Evolutionary conservation across 441 rosid species (phyloP).

Genomic region (Mallotus repandus): DNA sequence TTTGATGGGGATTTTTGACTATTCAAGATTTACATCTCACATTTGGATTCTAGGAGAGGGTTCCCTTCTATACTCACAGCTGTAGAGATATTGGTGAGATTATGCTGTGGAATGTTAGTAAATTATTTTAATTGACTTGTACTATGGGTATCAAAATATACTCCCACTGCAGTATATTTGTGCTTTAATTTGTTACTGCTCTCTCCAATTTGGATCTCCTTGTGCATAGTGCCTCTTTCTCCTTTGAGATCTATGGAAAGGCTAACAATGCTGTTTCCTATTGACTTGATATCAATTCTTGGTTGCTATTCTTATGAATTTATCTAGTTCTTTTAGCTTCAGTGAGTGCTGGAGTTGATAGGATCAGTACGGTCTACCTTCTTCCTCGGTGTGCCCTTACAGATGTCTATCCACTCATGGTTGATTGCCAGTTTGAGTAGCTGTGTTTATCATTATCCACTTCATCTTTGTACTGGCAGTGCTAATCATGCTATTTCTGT

Average conservation of each 20-base stretch:
- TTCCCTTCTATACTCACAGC: background rate
- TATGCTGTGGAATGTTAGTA: constrained; percentile 7
- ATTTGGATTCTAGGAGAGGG: constrained; percentile 19
- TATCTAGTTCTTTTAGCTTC: constrained; percentile 18
- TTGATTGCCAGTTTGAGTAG: constrained; percentile 11
- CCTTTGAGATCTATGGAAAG: constrained; percentile 1
- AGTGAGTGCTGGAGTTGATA: constrained; percentile 13
- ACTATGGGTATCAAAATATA: background rate
- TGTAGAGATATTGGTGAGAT: constrained; percentile 9
- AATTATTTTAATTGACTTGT: background rate
- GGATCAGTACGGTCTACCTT: constrained; percentile 14
- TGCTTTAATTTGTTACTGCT: background rate
- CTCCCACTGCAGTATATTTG: background rate
- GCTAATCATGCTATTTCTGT: background rate
- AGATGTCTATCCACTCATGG: constrained; percentile 13
- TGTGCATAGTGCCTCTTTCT: constrained; percentile 11
- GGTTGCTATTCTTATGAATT: constrained; percentile 15
- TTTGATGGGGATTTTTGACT: background rate
- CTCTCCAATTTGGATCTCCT: constrained; percentile 12
- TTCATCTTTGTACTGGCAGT: background rate
- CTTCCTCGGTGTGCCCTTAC: constrained; percentile 8
- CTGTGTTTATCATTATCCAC: constrained; percentile 3
- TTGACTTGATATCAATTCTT: background rate
- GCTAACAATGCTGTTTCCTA: background rate
- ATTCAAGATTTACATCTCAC: constrained; percentile 2